Percentiles rank a stretch among this genome's conserved stretches.
Evolutionary conservation across 768 basidiomycete species (phyloP).

Genomic region (Psilocybe azurescens): DNA sequence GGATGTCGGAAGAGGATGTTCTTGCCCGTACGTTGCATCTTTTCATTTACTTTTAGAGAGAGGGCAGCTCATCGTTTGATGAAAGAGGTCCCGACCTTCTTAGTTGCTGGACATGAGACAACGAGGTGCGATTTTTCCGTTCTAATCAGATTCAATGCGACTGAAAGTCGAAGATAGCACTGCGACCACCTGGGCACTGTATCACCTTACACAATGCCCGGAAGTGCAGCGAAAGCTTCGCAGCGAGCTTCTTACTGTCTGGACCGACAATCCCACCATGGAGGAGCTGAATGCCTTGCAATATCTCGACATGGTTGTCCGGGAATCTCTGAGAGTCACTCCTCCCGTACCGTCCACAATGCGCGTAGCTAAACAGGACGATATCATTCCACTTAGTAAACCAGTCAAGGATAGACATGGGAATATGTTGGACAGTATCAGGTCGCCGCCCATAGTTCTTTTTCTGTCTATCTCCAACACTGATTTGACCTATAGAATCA

Average conservation of each 20-base stretch:
- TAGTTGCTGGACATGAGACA: slow-evolving; percentile 65
- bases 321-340: slow-evolving; percentile 62
- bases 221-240: slow-evolving; percentile 60
- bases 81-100: slow-evolving; percentile 63
- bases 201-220: slow-evolving; percentile 51
- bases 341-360: slow-evolving; percentile 50
- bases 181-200: slow-evolving; percentile 63
- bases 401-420: slow-evolving; percentile 53
- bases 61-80: neutral
- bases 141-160: neutral
- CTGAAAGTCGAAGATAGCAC: slow-evolving; percentile 31
- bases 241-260: slow-evolving; percentile 55
- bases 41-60: neutral
- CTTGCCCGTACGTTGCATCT: slow-evolving; percentile 45
- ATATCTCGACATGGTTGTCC: slow-evolving; percentile 68
- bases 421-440: slow-evolving; percentile 39
- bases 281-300: slow-evolving; percentile 68
- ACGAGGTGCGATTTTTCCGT: slow-evolving; percentile 40
- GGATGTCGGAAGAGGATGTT: slow-evolving; percentile 68
- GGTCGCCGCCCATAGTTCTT: slow-evolving; percentile 2
- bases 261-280: slow-evolving; percentile 66
- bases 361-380: slow-evolving; percentile 54
- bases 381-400: slow-evolving; percentile 52
- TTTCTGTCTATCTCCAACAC: too few relatives aligned
- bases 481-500: slow-evolving; percentile 24